Base-by-base conservation (phyloP, 768 basidiomycete species). In the Candolleomyces eurysporus region DNA sequence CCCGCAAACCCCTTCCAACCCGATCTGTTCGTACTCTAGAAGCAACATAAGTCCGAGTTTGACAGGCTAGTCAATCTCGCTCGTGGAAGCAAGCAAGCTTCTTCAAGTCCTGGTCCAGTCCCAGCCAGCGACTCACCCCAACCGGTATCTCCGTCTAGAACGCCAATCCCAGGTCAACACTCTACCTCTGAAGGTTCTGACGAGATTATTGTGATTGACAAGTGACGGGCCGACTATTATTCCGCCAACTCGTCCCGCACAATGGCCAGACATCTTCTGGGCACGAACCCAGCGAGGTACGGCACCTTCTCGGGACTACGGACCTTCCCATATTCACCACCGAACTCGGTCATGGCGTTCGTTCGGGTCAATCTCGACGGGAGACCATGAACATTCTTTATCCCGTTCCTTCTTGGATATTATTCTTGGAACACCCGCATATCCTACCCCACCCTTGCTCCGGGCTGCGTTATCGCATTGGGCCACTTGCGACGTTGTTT, bases 191-290 rank as follows among this genome's bases (percentile, higher is more conserved):
- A 62, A 55, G 62, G 58, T n/a, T 62, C 61, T 36, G 68, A 70
- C 40, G 68, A 69, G 50, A 58, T 67, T 8, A 75, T 77, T 60
- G 69, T 75, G 13, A 64, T 79, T 53, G 75, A 78, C 60, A 75
- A 75, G 45, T 46, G 45, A 46, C 16, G 45, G 16, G 45, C 45
- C 16, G 19, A 11, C 45, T 46, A 17, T 17, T 46, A 17, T 46
- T 46, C 45, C 19, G 36, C 36, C 36, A 36, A 36, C 11, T 36
- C 36, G 8, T 36, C 36, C 36, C 36, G 36, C 11, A 36, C 36
- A 36, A 36, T 11, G 11, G 36, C 36, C 8, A 11, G 36, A 36
- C 36, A 36, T 36, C 36, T 5, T 36, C 36, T 36, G 36, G 36
- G 36, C 36, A 5, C 36, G 36, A 7, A 36, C 36, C 5, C 11